Percentiles rank a stretch among this genome's conserved stretches.
phyloP scores from a whole-genome alignment of 1,139 yeast genomes.

The Hemisphaericaspora xylofermentans region DNA sequence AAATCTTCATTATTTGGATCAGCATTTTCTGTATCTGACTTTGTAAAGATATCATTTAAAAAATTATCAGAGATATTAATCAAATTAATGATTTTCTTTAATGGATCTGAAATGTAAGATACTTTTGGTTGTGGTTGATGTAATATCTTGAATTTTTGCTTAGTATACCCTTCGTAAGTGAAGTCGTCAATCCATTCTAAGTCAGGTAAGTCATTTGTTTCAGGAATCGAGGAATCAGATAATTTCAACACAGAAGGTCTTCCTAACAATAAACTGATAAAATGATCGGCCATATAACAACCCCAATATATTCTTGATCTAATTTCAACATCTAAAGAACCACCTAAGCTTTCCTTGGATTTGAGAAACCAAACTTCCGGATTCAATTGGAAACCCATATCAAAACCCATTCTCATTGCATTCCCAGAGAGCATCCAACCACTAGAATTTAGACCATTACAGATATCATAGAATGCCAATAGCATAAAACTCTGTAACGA shows the following conservation, averaged over 20 bases:
- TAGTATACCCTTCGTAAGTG: conserved; percentile 31
- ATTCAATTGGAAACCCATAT: conserved; percentile 61
- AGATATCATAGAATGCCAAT: conserved; percentile 57
- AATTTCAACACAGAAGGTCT: conserved; percentile 57
- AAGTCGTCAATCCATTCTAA: conserved; percentile 54
- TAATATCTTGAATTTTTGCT: conserved; percentile 12
- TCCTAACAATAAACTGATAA: conserved; percentile 57
- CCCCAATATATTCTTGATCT: conserved; percentile 69
- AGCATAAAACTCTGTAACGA: conserved; percentile 49
- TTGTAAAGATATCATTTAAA: conserved; percentile 53
- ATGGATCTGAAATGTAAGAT: conserved; percentile 47
- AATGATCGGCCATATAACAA: conserved; percentile 62
- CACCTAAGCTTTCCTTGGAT: conserved; percentile 28
- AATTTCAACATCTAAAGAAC: conserved; percentile 49
- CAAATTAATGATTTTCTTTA: conserved; percentile 47
- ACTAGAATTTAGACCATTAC: conserved; percentile 53
- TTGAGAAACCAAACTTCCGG: conserved; percentile 58
- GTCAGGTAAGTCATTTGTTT: conserved; percentile 61
- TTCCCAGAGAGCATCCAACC: conserved; percentile 65
- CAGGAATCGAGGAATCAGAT: conserved; percentile 60
- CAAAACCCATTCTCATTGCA: conserved; percentile 65
- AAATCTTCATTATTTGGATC: conserved; percentile 29
- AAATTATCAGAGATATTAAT: conserved; percentile 54
- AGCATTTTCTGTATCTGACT: conserved; percentile 25
- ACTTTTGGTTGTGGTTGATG: conserved; percentile 7